Evolutionary conservation across 306 rosid species (phyloP), one percentile per base, ranked within the genome.

Genomic region (Biancaea sappan): DNA sequence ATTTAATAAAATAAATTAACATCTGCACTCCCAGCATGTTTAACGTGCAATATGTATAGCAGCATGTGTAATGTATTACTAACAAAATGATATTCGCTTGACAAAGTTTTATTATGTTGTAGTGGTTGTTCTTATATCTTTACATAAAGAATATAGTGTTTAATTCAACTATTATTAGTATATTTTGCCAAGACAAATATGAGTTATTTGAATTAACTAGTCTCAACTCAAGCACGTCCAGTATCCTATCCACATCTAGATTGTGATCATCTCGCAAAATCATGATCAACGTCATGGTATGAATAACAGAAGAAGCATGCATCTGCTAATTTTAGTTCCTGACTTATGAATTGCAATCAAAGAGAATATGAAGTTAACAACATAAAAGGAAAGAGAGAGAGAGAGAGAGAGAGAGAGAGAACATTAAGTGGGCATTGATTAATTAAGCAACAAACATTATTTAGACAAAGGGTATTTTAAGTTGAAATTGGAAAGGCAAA

Each of bases 401-500:
- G 46, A 40, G 46, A 2, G 14, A 40, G 4, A 38, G 4, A 2
- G 9, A 43, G 48, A 11, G 18, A 2, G 41, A 59, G 24, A 59
- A 50, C 28, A 51, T 37, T 19, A 48, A 50, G 56, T 11, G 12
- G 24, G 21, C 59, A 54, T 28, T 21, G 29, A 63, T 71, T 72
- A 25, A 8, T 28, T 22, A 21, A 64, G 59, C 18, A 44, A 46
- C 8, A 69, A 46, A 71, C 40, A 16, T 63, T 26, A 22, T 54
- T 44, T 44, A 18, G 57, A n/a, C 26, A 10, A 34, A 52, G 47
- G 54, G 64, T 34, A 50, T 56, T 60, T 48, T 6, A 37, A 75
- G 56, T 57, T 16, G 73, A 70, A 35, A 18, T 26, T 75, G 4
- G 34, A 70, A 79, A 71, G 66, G 62, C 6, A 46, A 64, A 47